phyloP scores from a whole-genome alignment of 176 grass and related monocot genomes.

The Calamus simplicifolius region DNA sequence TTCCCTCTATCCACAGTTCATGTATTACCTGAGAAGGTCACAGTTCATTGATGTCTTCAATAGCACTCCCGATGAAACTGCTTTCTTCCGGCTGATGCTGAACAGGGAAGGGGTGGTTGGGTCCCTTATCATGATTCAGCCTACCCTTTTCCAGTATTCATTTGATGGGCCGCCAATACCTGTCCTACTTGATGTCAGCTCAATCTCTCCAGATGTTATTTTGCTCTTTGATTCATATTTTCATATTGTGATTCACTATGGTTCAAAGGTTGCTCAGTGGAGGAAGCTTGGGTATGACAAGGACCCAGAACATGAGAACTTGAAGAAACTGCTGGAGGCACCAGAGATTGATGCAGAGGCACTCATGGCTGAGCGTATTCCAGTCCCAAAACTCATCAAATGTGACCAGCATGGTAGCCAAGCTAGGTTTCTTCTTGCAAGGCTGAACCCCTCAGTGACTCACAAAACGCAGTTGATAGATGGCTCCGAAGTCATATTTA shows the following conservation, averaged over 20 bases:
- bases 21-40: slow-evolving; percentile 91
- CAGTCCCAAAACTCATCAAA: slow-evolving; percentile 81
- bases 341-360: slow-evolving; percentile 76
- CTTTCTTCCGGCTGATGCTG: slow-evolving; percentile 94
- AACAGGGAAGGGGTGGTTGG: slow-evolving; percentile 90
- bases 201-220: slow-evolving; percentile 90
- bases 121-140: slow-evolving; percentile 94
- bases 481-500: slow-evolving; percentile 88
- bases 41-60: slow-evolving; percentile 99
- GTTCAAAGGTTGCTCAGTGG: slow-evolving; percentile 97
- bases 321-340: slow-evolving; percentile 84
- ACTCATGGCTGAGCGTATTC: slow-evolving; percentile 58
- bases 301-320: slow-evolving; percentile 71
- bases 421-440: slow-evolving; percentile 81
- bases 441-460: slow-evolving; percentile 92
- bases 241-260: slow-evolving; percentile 88
- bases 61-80: slow-evolving; percentile 90
- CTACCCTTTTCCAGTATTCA: slow-evolving; percentile 92
- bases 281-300: slow-evolving; percentile 89
- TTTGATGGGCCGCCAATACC: slow-evolving; percentile 97
- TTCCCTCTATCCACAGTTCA: slow-evolving; percentile 92
- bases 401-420: slow-evolving; percentile 96
- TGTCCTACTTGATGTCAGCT: slow-evolving; percentile 88
- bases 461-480: slow-evolving; percentile 86
- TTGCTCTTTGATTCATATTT: slow-evolving; percentile 97